Conservation (phyloP, 1,284 basidiomycete genomes). For the Cerrena zonata region DNA sequence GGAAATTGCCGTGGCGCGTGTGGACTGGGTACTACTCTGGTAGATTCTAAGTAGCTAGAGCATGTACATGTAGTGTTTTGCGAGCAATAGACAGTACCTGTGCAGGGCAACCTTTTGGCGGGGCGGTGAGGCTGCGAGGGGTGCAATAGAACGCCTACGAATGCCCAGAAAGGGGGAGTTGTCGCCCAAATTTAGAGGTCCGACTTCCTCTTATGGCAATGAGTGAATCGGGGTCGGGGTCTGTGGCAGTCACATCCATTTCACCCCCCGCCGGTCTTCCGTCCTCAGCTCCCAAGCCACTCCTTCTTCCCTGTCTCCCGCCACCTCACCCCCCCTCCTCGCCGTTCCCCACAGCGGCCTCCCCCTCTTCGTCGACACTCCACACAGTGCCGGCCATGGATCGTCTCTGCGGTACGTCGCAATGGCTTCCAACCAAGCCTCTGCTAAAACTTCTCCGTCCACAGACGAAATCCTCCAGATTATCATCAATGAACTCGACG, state of each 20-base stretch:
- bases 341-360: conserved; percentile 9
- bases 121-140: no score
- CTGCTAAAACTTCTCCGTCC: not conserved
- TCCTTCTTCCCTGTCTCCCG: conserved; percentile 12
- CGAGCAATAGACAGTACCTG: no score
- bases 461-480: conserved; percentile 67
- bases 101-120: no score
- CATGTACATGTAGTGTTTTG: no score
- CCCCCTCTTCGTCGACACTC: not conserved
- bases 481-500: conserved; percentile 63
- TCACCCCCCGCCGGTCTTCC: conserved; percentile 7
- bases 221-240: not conserved
- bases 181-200: conserved; percentile 34
- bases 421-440: not conserved
- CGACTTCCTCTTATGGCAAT: conserved; percentile 23
- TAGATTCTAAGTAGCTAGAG: conserved; percentile 42
- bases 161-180: conserved; percentile 7
- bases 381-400: conserved; percentile 38
- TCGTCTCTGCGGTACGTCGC: conserved; percentile 53
- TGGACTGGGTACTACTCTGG: conserved; percentile 69
- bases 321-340: conserved; percentile 10
- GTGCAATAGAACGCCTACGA: no score
- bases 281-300: conserved; percentile 14
- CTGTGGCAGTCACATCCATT: not conserved
- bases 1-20: conserved; percentile 82